phyloP scores from a whole-genome alignment of 202 grass and related monocot species.

The Setaria italica region DNA sequence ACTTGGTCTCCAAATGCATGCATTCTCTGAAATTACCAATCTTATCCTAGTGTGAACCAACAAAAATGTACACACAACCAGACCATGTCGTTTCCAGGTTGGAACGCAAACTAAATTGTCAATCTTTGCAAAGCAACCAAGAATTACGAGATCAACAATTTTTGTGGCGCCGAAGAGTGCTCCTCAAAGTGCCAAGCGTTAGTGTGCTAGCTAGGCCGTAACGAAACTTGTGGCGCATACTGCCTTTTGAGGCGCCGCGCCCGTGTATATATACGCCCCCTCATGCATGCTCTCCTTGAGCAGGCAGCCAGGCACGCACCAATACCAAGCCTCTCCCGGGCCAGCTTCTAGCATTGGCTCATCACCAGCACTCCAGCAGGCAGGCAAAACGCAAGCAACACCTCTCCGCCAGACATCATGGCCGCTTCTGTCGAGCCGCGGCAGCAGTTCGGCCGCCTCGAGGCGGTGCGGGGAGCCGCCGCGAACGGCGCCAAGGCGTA shows the following conservation, averaged over 20 bases:
- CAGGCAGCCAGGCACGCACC: slow-evolving; percentile 8
- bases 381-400: neutral
- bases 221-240: slow-evolving; percentile 24
- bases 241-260: neutral
- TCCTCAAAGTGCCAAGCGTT: neutral
- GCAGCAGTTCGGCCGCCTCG: slow-evolving; percentile 63
- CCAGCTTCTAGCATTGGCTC: neutral
- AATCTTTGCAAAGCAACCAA: neutral
- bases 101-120: neutral
- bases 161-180: slow-evolving; percentile 21
- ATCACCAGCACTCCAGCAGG: neutral
- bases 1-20: neutral
- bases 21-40: neutral
- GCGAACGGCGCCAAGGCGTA: slow-evolving; percentile 47
- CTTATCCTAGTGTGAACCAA: neutral
- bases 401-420: slow-evolving; percentile 40
- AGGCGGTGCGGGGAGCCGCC: slow-evolving; percentile 6
- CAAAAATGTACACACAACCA: neutral
- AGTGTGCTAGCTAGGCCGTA: neutral
- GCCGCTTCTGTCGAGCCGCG: slow-evolving; percentile 64
- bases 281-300: neutral
- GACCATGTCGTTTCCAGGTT: no score
- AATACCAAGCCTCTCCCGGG: slow-evolving; percentile 30
- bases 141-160: neutral
- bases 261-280: slow-evolving; percentile 13